phyloP scores from a whole-genome alignment of 2,329 filamentous ascomycete species.

The Zasmidium citrigriseum region DNA sequence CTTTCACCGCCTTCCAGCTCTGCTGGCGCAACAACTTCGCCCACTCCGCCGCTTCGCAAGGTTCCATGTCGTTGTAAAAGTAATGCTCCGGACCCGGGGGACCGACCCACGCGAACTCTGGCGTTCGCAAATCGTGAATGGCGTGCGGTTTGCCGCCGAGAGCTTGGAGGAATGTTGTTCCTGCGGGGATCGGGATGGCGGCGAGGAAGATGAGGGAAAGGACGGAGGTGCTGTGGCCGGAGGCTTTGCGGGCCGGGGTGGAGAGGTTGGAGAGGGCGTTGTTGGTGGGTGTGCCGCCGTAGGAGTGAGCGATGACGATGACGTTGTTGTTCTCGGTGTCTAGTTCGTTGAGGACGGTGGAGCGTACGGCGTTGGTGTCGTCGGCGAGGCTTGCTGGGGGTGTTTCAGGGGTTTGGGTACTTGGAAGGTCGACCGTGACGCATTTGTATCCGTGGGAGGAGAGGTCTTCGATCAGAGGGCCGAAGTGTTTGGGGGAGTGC shows the following conservation, averaged over 20 bases:
- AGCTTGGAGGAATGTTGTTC: conserved; percentile 7
- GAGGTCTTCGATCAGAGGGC: conserved; percentile 13
- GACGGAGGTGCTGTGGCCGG: conserved; percentile 14
- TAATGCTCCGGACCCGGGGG: conserved; percentile 18
- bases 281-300: conserved; percentile 28
- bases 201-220: conserved; percentile 16
- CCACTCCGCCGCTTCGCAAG: conserved; percentile 23
- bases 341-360: conserved; percentile 13
- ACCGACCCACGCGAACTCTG: conserved; percentile 5
- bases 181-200: conserved; percentile 9
- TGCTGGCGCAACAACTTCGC: conserved; percentile 14
- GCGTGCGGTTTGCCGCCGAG: conserved; percentile 12
- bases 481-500: conserved; percentile 24
- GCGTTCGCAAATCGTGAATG: conserved; percentile 8
- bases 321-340: conserved; percentile 18
- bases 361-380: conserved; percentile 20
- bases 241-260: background rate
- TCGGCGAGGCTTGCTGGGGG: conserved; percentile 10
- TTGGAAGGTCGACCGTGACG: conserved; percentile 21
- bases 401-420: conserved; percentile 15
- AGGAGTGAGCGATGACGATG: conserved; percentile 31
- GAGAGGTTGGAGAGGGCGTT: conserved; percentile 24
- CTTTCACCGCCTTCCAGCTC: conserved; percentile 7
- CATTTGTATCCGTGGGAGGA: conserved; percentile 20
- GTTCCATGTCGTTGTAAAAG: conserved; percentile 41